Conservation (phyloP, 495 filamentous ascomycete genomes). For the Astrothelium subdiscretum region DNA sequence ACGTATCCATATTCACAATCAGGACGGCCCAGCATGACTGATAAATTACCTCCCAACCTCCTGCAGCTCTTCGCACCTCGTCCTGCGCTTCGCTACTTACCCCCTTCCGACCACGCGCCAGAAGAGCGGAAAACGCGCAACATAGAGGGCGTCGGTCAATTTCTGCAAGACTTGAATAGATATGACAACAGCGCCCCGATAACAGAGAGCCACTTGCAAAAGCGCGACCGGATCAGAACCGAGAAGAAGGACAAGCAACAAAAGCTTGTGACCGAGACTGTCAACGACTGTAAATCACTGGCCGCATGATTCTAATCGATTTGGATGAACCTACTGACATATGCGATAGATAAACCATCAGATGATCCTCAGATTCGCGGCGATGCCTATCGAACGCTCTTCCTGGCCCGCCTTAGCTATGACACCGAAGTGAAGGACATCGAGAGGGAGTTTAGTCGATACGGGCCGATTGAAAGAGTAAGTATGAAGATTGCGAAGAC, state of each 20-base stretch:
- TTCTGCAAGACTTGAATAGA: conserved; percentile 53
- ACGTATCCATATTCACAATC: too few species aligned
- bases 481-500: conserved; percentile 12
- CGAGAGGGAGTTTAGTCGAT: conserved; percentile 88
- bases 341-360: conserved; percentile 19
- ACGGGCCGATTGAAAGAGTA: conserved; percentile 89
- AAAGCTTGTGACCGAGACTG: conserved; percentile 52
- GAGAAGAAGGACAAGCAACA: conserved; percentile 63
- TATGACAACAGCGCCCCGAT: conserved; percentile 66
- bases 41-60: conserved; percentile 86
- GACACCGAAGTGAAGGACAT: conserved; percentile 80
- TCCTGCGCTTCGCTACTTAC: conserved; percentile 80
- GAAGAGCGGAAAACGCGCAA: conserved; percentile 65
- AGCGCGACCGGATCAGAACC: conserved; percentile 60
- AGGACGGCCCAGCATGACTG: conserved; percentile 77
- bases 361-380: conserved; percentile 79
- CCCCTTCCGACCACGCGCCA: conserved; percentile 69
- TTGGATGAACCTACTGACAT: not conserved
- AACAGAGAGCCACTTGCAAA: conserved; percentile 87
- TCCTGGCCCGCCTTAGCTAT: conserved; percentile 82
- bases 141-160: conserved; percentile 63
- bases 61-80: conserved; percentile 89
- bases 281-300: conserved; percentile 53
- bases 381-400: conserved; percentile 89
- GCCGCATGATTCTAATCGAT: not conserved